Evolutionary conservation across 2,329 filamentous ascomycete genomes (phyloP), one percentile per base, ranked within the genome.

Genomic region (Cyphellophora europaea): DNA sequence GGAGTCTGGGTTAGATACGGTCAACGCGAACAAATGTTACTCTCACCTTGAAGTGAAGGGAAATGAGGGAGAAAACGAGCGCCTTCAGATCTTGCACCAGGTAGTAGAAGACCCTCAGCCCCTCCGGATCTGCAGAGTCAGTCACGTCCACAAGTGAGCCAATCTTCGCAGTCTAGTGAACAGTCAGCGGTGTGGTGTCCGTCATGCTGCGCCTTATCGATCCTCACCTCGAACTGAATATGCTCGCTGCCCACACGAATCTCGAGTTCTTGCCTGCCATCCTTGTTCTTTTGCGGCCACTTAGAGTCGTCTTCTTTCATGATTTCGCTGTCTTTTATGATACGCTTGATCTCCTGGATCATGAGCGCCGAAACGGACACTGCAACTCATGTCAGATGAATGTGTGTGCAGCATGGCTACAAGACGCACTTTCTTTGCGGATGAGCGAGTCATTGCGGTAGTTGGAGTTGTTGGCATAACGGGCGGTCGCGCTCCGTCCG

Each of bases 201-300:
- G 14, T 14, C 13, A 27, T 21, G 35, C 11, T 19, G 12, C 18
- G 19, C 5, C 12, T 34, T 17, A 17, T 16, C n/a, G 12, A 13
- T 27, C 29, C 69, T 43, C 60, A 88, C 88, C 79, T 98, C 91
- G 49, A 98, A 98, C 2, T 87, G 93, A 49, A 98, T 96, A 59
- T 96, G 89, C 45, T 98, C 91, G 52, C 82, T 91, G 27, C 89
- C 91, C 37, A 98, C 59, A 32, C 88, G 75, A 40, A 98, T 95
- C 61, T 98, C 91, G 31, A 98, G 71, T 64, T 98, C 91, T 58
- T 98, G 91, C 45, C 89, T 77, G 21, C 91, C 91, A 52, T 98
- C 91, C 65, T 96, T 96, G 67, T 98, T 98, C 74, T 96, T 98
- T 61, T 93, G 86, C 1, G 91, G 91, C 91, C 91, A 98, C 59